Conservation (phyloP, 345 rosid species). For the Acer saccharum region DNA sequence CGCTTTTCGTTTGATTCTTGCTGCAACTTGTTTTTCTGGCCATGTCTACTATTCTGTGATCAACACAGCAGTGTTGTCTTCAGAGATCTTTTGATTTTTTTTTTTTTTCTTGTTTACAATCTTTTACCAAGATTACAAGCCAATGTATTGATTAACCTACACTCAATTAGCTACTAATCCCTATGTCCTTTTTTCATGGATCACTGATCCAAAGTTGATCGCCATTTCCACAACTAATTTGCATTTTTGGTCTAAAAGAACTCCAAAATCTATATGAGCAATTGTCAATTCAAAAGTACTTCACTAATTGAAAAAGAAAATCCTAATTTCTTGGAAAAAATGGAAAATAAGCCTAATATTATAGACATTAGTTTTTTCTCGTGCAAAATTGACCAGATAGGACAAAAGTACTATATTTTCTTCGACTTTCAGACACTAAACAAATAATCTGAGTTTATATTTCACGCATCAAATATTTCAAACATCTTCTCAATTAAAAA, state of each 20-base stretch:
- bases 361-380: no score
- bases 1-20: background rate
- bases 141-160: slow-evolving; percentile 7
- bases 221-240: background rate
- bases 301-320: no score
- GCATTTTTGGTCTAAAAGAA: background rate
- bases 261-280: no score
- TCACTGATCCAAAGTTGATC: background rate
- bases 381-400: background rate
- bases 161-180: background rate
- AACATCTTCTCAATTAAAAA: background rate
- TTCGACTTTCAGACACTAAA: no score
- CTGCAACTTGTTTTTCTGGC: background rate
- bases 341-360: no score
- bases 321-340: no score
- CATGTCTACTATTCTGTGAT: background rate
- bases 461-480: no score
- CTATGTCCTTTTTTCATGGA: background rate
- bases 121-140: background rate
- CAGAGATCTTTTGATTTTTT: background rate
- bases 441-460: no score
- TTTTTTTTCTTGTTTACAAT: background rate
- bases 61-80: background rate
- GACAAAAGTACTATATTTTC: background rate
- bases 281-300: no score